Evolutionary conservation across 768 basidiomycete species (phyloP).

Genomic region (Lentinula raphanica): DNA sequence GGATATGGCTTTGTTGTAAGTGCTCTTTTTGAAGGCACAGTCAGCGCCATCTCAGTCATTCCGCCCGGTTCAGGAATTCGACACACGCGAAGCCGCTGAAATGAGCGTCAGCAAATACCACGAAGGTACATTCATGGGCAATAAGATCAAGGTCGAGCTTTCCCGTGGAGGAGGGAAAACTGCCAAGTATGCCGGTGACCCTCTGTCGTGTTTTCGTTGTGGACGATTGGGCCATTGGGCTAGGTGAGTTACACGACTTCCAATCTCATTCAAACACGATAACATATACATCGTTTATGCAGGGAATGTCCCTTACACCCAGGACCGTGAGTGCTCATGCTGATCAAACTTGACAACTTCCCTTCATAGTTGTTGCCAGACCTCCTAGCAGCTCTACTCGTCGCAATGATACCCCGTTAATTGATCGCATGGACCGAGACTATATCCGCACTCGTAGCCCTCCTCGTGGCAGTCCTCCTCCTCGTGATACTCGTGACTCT

Average conservation of each 20-base stretch:
- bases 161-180: constrained; percentile 81
- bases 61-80: constrained; percentile 62
- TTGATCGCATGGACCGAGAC: constrained; percentile 47
- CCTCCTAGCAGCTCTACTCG: constrained; percentile 34
- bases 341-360: background rate
- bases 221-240: constrained; percentile 88
- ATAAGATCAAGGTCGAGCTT: constrained; percentile 83
- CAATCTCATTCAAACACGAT: background rate
- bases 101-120: constrained; percentile 85
- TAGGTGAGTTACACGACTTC: constrained; percentile 42
- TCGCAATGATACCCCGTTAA: constrained; percentile 45
- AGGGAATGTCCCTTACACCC: constrained; percentile 71
- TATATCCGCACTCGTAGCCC: constrained; percentile 17
- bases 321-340: constrained; percentile 39
- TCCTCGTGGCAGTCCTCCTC: background rate
- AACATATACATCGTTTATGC: background rate
- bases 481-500: constrained; percentile 37
- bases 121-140: constrained; percentile 88
- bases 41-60: no score
- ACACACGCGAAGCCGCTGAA: constrained; percentile 73
- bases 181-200: constrained; percentile 78
- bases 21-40: constrained; percentile 19
- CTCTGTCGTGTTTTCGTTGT: constrained; percentile 85
- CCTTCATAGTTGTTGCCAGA: constrained; percentile 6
- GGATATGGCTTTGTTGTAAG: constrained; percentile 90